Base-by-base conservation (phyloP, 2,329 filamentous ascomycete genomes). In the Macroventuria anomochaeta region DNA sequence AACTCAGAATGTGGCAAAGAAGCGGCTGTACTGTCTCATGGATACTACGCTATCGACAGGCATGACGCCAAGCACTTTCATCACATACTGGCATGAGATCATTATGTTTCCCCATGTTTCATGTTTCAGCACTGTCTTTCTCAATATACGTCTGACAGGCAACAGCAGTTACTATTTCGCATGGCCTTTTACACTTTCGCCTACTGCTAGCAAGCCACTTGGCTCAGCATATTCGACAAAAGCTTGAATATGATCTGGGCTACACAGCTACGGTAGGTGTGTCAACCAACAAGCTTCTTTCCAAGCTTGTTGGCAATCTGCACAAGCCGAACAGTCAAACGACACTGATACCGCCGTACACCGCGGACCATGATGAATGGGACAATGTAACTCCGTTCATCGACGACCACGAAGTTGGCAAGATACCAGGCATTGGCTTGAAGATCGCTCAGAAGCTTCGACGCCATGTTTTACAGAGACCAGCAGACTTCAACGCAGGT, bases 301-400 rank as follows among this genome's bases (percentile, higher is more conserved):
- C 90, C 53, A 97, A 97, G 74, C 81, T 97, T 12, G 90, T 87
- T 8, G 93, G 93, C 11, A 89, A 86, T 71, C 79, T 88, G 53
- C 86, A 97, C 71, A 97, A 97, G 76, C 93, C 93, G 1, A 87
- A 88, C 53, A 88, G 85, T 56, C 95, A 97, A 74, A 97, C 93
- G 0, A 91, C 90, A 0, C 78, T 97, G 7, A 75, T 96, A 36
- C 86, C 89, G 5, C 84, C 88, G 1, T 83, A 84, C 47, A 77
- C 79, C 3, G 42, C 50, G 7, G 57, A 64, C 31, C 53, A 59
- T 17, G 55, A 63, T 29, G 53, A 50, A 7, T 43, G 48, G n/a
- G 69, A 73, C 29, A 86, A 87, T 54, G 81, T 89, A 11, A 79
- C 79, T 6, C 70, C 73, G 0, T 97, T 97, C 67, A 81, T 97